Conservation (phyloP, 2,329 filamentous ascomycete genomes). For the Ceratocystis huliohia region DNA sequence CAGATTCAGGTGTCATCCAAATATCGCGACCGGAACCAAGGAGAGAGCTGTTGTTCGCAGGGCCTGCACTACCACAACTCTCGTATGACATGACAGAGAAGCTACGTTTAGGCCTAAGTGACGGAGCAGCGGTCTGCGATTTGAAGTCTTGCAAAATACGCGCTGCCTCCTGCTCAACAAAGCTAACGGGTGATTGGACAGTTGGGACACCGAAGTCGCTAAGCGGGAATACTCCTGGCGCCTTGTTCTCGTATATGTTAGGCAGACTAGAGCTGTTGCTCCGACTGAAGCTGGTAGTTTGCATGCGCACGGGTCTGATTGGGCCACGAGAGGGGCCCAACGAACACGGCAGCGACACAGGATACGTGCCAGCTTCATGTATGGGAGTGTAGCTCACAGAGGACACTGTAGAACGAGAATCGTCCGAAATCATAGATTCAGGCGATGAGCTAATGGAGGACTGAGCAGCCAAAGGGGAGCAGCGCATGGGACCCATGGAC, state of each 20-base stretch:
- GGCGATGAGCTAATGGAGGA: conserved; percentile 52
- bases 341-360: conserved; percentile 32
- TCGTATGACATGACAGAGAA: conserved; percentile 25
- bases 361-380: conserved; percentile 42
- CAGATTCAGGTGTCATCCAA: conserved; percentile 29
- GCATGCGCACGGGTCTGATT: neutral
- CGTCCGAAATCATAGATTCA: conserved; percentile 55
- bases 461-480: conserved; percentile 51
- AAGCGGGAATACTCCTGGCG: neutral
- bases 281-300: neutral
- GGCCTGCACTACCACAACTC: conserved; percentile 42
- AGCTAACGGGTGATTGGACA: conserved; percentile 4
- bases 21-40: conserved; percentile 23
- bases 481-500: conserved; percentile 39
- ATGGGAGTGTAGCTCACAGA: conserved; percentile 47
- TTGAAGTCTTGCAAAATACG: conserved; percentile 15
- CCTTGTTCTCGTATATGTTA: neutral
- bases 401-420: conserved; percentile 48
- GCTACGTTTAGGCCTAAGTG: conserved; percentile 12
- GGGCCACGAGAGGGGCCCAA: neutral
- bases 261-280: neutral
- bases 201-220: conserved; percentile 6
- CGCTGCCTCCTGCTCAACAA: conserved; percentile 12
- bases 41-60: conserved; percentile 45
- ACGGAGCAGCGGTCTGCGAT: neutral